Conservation (phyloP, 1,284 basidiomycete species). For the Boletus semigastroideus region DNA sequence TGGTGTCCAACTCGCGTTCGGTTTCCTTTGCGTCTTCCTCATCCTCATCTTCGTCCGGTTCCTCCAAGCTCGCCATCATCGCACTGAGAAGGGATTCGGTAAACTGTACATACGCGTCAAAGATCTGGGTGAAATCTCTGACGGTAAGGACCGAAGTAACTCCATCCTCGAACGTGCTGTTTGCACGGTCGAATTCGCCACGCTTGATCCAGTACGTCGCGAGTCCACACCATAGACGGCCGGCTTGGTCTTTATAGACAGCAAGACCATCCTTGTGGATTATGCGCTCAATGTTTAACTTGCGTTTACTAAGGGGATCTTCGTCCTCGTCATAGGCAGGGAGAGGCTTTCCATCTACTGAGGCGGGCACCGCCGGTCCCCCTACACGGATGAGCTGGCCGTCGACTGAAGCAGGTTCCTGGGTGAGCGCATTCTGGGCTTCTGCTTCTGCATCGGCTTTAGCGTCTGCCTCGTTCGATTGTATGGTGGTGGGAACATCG, state of each 20-base stretch:
- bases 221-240: conserved; percentile 92
- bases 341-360: conserved; percentile 47
- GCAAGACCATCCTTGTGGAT: conserved; percentile 84
- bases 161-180: conserved; percentile 86
- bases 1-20: conserved; percentile 83
- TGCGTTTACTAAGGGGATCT: conserved; percentile 70
- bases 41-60: conserved; percentile 69
- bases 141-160: conserved; percentile 87
- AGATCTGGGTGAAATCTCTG: conserved; percentile 97
- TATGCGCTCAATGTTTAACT: conserved; percentile 85
- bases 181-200: conserved; percentile 90
- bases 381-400: conserved; percentile 74
- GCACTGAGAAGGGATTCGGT: conserved; percentile 89
- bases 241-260: conserved; percentile 95
- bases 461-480: conserved; percentile 48
- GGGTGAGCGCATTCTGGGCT: conserved; percentile 34
- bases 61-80: conserved; percentile 84
- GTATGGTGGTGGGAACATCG: conserved; percentile 72
- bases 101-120: conserved; percentile 96
- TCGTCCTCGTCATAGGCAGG: conserved; percentile 76
- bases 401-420: conserved; percentile 50
- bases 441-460: conserved; percentile 46
- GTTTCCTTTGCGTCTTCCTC: conserved; percentile 78
- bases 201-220: conserved; percentile 99
- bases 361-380: conserved; percentile 64